Evolutionary conservation across 148 eudicot genomes (phyloP), one percentile per base, ranked within the genome.

Genomic region (Selenicereus undatus): DNA sequence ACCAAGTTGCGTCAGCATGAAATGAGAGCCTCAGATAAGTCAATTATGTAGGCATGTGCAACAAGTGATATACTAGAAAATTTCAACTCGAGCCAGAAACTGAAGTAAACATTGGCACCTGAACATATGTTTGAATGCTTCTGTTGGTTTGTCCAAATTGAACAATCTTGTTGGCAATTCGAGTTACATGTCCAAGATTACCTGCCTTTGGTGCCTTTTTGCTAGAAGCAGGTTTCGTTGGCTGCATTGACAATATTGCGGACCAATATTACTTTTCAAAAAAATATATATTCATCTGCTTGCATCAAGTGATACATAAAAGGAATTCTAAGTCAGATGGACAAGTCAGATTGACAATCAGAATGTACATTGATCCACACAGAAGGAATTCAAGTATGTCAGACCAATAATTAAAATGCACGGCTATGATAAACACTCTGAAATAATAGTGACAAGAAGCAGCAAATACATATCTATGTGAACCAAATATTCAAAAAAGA

Each of bases 101-200:
- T 20, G 7, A 81, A 29, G 54, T 45, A 73, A 80, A 77, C 72
- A 42, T 22, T 10, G 78, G 81, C 78, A 95, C 99, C 99, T 92
- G 89, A 79, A 93, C 83, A 79, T 88, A 90, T 56, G 88, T 75
- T 81, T 89, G 99, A 80, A 95, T 82, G 82, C 78, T 84, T 70
- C 71, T 84, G 80, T 88, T 87, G 80, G 75, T 87, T 85, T 87
- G 90, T 74, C 88, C 92, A 85, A 92, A 75, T 85, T 92, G 99
- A 83, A 91, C 78, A 84, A 95, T 89, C 86, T 89, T 95, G 88
- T 93, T 95, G 71, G 95, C 83, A 79, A 95, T 95, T 75, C 97
- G 91, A 76, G 97, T 93, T 22, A 93, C 78, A 82, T 95, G 99
- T 43, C 99, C 99, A 69, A 93, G 83, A 85, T 92, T 90, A 75